Percentiles rank a stretch among this genome's conserved stretches.
Conservation (phyloP, 1,139 yeast genomes). For the Yamadazyma friedrichii region DNA sequence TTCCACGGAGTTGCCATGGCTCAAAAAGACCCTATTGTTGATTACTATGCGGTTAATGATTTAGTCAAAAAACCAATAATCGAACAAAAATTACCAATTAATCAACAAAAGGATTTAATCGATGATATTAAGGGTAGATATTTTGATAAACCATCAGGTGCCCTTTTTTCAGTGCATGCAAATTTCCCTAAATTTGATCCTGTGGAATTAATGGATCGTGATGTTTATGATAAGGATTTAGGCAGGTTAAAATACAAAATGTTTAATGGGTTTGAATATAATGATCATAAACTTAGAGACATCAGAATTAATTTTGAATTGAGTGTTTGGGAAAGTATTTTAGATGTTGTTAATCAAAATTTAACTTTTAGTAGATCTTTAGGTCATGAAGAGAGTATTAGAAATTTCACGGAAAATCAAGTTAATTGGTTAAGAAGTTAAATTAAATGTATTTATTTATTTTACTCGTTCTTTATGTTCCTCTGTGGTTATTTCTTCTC, state of each 20-base stretch:
- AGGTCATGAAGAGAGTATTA: background rate
- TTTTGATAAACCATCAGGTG: constrained; percentile 15
- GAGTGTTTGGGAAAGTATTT: constrained; percentile 29
- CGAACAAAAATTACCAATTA: constrained; percentile 13
- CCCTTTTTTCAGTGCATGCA: constrained; percentile 33
- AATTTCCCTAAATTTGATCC: constrained; percentile 39
- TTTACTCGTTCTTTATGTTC: background rate
- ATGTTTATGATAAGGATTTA: constrained; percentile 22
- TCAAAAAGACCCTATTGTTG: constrained; percentile 33
- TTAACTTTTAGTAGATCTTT: background rate
- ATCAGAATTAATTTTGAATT: constrained; percentile 26
- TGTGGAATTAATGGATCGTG: constrained; percentile 21
- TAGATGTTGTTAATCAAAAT: constrained; percentile 9
- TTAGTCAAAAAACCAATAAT: constrained; percentile 3
- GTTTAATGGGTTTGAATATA: constrained; percentile 22
- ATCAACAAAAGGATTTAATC: constrained; percentile 21
- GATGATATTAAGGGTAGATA: constrained; percentile 16
- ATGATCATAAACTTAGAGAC: constrained; percentile 9
- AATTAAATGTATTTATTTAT: background rate
- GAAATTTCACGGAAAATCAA: constrained; percentile 3
- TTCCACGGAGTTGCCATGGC: constrained; percentile 43
- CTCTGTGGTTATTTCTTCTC: too few species aligned
- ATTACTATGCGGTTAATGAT: constrained; percentile 27
- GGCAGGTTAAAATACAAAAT: constrained; percentile 25
- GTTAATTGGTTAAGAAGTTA: background rate